Evolutionary conservation across 331 rosid genomes (phyloP).

Genomic region (Cydonia oblonga): DNA sequence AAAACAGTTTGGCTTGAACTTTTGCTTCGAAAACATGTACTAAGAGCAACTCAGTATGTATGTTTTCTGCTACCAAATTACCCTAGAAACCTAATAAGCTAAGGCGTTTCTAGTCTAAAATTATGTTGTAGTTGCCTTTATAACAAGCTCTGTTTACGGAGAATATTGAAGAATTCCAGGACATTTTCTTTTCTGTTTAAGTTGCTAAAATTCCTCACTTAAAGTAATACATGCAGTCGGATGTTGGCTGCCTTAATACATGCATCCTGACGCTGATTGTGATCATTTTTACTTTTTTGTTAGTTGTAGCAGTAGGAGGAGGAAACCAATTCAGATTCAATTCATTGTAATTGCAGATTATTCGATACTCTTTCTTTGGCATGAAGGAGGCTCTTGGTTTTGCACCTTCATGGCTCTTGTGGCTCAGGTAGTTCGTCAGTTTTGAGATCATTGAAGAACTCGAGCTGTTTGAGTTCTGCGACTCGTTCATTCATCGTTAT

Average conservation of each 20-base stretch:
- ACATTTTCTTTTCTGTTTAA: too few relatives aligned
- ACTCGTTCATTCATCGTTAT: background rate
- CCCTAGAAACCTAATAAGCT: background rate
- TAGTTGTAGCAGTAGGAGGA: background rate
- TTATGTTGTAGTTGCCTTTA: too few relatives aligned
- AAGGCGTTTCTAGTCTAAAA: background rate
- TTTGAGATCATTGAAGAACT: background rate
- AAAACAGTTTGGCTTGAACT: background rate
- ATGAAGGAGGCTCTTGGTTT: slow-evolving; percentile 67
- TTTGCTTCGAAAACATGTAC: background rate
- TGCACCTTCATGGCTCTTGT: slow-evolving; percentile 73
- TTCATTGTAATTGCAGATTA: slow-evolving; percentile 40
- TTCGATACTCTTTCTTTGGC: slow-evolving; percentile 72
- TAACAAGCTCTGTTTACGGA: too few relatives aligned
- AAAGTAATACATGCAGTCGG: background rate
- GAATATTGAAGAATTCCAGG: too few relatives aligned
- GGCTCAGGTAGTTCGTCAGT: slow-evolving; percentile 57
- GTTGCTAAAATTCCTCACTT: background rate
- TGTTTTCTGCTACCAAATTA: background rate
- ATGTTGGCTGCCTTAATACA: background rate
- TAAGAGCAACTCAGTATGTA: background rate
- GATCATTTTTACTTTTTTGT: background rate
- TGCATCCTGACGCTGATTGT: background rate
- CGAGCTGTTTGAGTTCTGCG: background rate
- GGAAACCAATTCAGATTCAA: background rate